These are phyloP conservation scores for Penicillium oxalicum DNA, from an alignment of 2,329 filamentous ascomycete species.

Conservation along the genomic window DNA sequence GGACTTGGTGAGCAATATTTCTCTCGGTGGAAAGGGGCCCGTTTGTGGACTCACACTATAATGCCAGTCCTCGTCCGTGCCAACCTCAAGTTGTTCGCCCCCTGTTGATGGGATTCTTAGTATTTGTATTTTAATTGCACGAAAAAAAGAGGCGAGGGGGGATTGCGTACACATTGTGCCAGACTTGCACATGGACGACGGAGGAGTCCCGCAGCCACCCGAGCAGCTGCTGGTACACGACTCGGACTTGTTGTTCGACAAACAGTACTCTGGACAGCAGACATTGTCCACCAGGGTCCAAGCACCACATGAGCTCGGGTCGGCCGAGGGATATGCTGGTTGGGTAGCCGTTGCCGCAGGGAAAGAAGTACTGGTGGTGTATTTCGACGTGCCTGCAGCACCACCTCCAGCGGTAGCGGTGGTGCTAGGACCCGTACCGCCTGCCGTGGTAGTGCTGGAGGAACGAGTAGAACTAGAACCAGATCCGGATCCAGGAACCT, in stretches of 20 bases:
- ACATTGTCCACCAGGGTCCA: slow-evolving; percentile 1
- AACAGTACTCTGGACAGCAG: slow-evolving; percentile 1
- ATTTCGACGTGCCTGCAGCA: not conserved
- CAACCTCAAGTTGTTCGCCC: not conserved
- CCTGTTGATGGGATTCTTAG: not conserved
- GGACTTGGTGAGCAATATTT: not conserved
- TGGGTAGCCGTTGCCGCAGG: not conserved
- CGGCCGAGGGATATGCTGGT: not conserved
- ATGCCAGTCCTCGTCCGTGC: not conserved
- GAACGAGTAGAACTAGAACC: not conserved
- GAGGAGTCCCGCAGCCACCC: not conserved
- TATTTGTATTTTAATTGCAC: not conserved
- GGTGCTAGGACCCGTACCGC: not conserved
- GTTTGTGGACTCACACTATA: not conserved
- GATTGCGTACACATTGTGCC: not conserved
- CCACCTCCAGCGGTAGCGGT: not conserved
- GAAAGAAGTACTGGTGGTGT: not conserved
- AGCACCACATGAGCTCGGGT: not conserved
- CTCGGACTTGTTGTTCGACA: slow-evolving; percentile 1
- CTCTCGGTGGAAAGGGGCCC: too few relatives aligned
- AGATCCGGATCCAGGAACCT: not conserved
- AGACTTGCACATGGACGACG: slow-evolving; percentile 2
- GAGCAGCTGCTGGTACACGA: not conserved
- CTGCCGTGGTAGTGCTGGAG: not conserved
- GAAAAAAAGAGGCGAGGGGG: too few relatives aligned